phyloP scores from a whole-genome alignment of 257 asterid species.

The Parsonsia alboflavescens region DNA sequence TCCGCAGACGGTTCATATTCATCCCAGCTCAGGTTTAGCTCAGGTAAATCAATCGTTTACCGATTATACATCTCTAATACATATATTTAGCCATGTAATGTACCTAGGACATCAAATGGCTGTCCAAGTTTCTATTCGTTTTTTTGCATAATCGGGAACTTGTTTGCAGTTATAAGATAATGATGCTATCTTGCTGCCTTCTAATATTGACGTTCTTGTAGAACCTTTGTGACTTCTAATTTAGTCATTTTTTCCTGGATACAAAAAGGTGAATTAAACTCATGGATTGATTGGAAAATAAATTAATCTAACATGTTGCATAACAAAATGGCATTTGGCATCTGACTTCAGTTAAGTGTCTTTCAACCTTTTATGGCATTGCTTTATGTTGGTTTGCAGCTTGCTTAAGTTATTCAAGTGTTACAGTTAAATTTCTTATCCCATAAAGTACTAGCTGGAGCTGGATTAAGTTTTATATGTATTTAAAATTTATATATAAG shows the following conservation, averaged over 20 bases:
- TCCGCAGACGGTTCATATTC: slow-evolving; percentile 83
- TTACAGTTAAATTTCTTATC: neutral
- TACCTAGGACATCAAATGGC: neutral
- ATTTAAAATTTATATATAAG: neutral
- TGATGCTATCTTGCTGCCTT: neutral
- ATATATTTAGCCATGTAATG: neutral
- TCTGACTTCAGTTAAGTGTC: neutral
- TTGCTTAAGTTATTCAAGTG: neutral
- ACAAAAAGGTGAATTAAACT: neutral
- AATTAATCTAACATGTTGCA: neutral
- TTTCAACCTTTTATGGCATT: neutral
- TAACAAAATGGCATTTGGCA: neutral
- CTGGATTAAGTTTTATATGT: neutral
- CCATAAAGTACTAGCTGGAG: neutral
- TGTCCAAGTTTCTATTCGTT: neutral
- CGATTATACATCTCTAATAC: neutral
- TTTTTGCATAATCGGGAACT: neutral
- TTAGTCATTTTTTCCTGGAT: neutral
- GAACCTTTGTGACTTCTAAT: neutral
- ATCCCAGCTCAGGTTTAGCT: slow-evolving; percentile 90
- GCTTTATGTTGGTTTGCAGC: neutral
- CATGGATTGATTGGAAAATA: neutral
- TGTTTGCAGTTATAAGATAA: neutral
- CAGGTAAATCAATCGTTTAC: slow-evolving; percentile 33
- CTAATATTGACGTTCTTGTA: neutral